phyloP scores from a whole-genome alignment of 1,139 yeast genomes.

The Pichia sp. region DNA sequence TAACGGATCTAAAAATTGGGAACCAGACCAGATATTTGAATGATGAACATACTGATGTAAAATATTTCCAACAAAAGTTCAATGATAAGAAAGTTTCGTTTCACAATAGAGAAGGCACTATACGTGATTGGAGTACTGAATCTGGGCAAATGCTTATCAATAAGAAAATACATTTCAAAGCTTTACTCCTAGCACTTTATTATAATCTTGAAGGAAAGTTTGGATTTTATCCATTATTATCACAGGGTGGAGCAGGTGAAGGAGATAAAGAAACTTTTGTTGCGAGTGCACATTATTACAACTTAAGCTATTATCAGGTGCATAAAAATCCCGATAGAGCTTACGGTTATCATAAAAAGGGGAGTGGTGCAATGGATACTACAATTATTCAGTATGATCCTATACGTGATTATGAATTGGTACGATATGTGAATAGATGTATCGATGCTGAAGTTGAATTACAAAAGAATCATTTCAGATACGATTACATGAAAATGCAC shows the following conservation, averaged over 20 bases:
- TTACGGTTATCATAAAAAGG: slow-evolving; percentile 24
- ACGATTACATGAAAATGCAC: slow-evolving; percentile 20
- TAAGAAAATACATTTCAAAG: slow-evolving; percentile 41
- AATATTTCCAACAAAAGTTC: slow-evolving; percentile 9
- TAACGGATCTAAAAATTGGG: slow-evolving; percentile 34
- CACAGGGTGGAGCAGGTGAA: slow-evolving; percentile 54
- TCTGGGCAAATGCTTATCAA: slow-evolving; percentile 54
- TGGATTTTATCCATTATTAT: slow-evolving; percentile 44
- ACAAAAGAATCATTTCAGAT: slow-evolving; percentile 15
- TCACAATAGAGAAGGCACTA: slow-evolving; percentile 49
- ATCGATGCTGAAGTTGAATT: slow-evolving; percentile 17
- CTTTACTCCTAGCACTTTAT: slow-evolving; percentile 46
- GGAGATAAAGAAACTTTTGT: slow-evolving; percentile 60
- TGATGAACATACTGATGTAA: slow-evolving; percentile 25
- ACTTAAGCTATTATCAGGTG: slow-evolving; percentile 48
- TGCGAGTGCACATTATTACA: slow-evolving; percentile 50
- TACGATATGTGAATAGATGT: slow-evolving; percentile 21
- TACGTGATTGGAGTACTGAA: slow-evolving; percentile 56
- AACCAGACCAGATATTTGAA: slow-evolving; percentile 22
- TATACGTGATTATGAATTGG: slow-evolving; percentile 30
- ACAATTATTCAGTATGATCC: slow-evolving; percentile 39
- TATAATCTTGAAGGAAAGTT: slow-evolving; percentile 50
- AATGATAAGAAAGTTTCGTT: slow-evolving; percentile 23
- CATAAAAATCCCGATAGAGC: slow-evolving; percentile 28
- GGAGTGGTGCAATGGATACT: slow-evolving; percentile 29